Percentiles rank a stretch among this genome's conserved stretches.
Evolutionary conservation across 1,284 basidiomycete genomes (phyloP).

Genomic region (Cutaneotrichosporon sp.): DNA sequence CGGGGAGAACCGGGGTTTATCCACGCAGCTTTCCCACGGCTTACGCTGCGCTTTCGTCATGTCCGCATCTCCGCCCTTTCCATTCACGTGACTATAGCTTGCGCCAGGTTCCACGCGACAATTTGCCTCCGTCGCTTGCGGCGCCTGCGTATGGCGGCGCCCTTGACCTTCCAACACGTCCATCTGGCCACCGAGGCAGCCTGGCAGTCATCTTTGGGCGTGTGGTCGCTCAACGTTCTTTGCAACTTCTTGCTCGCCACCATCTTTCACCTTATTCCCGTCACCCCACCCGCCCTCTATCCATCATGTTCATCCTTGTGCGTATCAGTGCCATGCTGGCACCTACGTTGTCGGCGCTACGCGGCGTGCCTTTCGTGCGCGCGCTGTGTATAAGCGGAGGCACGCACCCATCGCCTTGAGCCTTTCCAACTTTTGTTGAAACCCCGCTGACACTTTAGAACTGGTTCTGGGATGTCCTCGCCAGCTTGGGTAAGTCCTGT

Average conservation of each 20-base stretch:
- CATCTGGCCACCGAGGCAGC: too few relatives aligned
- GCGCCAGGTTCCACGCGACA: too few relatives aligned
- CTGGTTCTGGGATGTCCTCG: conserved; percentile 93
- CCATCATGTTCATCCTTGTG: conserved; percentile 67
- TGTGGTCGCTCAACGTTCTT: neutral
- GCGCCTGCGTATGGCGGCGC: too few relatives aligned
- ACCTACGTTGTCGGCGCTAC: too few relatives aligned
- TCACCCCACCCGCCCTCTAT: neutral
- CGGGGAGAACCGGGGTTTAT: neutral
- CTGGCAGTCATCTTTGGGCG: neutral
- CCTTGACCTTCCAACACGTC: neutral
- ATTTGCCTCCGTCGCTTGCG: too few relatives aligned
- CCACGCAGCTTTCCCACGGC: conserved; percentile 3
- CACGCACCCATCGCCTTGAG: too few relatives aligned
- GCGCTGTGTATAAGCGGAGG: too few relatives aligned
- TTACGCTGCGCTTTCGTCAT: too few relatives aligned
- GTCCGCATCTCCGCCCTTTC: too few relatives aligned
- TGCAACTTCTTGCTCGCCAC: neutral
- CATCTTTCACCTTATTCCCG: neutral
- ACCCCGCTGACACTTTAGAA: conserved; percentile 47
- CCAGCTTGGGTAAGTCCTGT: conserved; percentile 67
- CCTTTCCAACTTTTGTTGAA: neutral
- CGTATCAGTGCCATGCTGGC: conserved; percentile 4
- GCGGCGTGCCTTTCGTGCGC: too few relatives aligned
- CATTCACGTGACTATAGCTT: too few relatives aligned